Base-by-base conservation (phyloP, 2,329 filamentous ascomycete genomes). In the Penicillium occitanis region DNA sequence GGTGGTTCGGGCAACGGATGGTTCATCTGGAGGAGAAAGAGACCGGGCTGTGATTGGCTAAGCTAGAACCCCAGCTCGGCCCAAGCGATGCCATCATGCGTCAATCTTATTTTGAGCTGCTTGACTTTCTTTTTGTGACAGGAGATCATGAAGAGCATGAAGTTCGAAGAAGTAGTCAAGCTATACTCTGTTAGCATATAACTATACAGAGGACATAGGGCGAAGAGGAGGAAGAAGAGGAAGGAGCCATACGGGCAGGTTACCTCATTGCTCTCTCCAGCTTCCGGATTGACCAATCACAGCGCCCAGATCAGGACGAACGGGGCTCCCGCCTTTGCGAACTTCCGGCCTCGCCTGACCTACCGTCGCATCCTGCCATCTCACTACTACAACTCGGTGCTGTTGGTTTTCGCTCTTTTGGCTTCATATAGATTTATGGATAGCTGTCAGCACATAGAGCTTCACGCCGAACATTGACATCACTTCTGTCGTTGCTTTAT, bases 231-330 rank as follows among this genome's bases (percentile, higher is more conserved):
- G 10, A 3, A 1, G 5, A 11, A n/a, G 48, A 55, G 33, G 33
- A 62, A 50, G 44, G 33, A 22, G 14, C 11, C 14, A 67, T 64
- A 68, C 65, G 69, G 67, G 69, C 66, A 59, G 22, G 37, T 64
- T 63, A 67, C 68, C 50, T 67, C 40, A 63, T 69, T 66, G 48
- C 55, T 61, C 46, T 33, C 14, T 44, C 63, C 30, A 30, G 50
- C 46, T 51, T 19, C 61, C 37, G 35, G 46, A 63, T 63, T 63
- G 61, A 28, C 48, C 44, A 64, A 57, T 57, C 62, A 55, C 25
- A 19, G 19, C 19, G 1, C 35, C 5, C 22, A 55, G 4, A 33
- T 33, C 22, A 25, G 50, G 19, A 53, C 42, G 17, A 42, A 28
- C 25, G 60, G 30, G 33, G 28, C 35, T 62, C 46, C 60, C 60